Conservation (phyloP, 176 grass and related monocot genomes). For the Avena atlantica region DNA sequence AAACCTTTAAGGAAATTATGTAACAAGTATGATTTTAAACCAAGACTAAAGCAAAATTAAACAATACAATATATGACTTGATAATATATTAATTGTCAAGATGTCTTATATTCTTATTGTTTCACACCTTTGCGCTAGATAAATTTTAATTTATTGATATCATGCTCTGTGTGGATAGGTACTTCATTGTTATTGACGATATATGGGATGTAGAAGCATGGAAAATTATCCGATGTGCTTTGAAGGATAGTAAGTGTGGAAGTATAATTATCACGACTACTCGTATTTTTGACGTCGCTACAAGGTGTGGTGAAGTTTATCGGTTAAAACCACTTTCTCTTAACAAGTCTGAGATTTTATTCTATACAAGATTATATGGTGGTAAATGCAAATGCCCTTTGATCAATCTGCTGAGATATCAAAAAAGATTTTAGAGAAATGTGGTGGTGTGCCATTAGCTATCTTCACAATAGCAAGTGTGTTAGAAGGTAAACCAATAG, state of each 20-base stretch:
- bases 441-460: no score
- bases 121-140: background rate
- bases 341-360: background rate
- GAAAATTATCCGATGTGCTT: background rate
- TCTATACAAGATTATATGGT: background rate
- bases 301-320: background rate
- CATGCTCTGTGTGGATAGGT: background rate
- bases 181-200: slow-evolving; percentile 1
- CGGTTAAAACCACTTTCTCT: background rate
- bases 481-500: no score
- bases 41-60: no score
- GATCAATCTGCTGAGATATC: background rate
- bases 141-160: background rate
- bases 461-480: no score
- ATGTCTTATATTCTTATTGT: no score
- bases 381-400: background rate
- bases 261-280: slow-evolving; percentile 21
- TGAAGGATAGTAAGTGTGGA: background rate
- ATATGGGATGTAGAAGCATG: background rate
- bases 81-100: no score
- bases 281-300: background rate
- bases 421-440: no score
- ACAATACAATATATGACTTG: no score
- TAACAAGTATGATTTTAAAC: no score
- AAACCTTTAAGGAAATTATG: no score